These are phyloP conservation scores for Candida berthetii DNA, from an alignment of 805 yeast species.

Conservation along the genomic window DNA sequence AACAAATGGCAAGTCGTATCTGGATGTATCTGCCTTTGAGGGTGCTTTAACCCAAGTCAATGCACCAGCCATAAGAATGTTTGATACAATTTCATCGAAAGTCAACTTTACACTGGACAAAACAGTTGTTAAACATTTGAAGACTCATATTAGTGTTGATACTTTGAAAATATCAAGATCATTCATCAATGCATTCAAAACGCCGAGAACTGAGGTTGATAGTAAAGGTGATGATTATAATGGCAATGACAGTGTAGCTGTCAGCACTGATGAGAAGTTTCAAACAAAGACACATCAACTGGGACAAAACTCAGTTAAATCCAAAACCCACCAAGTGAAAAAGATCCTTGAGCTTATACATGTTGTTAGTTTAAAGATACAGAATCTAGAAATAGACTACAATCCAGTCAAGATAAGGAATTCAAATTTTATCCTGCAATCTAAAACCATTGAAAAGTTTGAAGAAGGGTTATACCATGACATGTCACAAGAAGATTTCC, in stretches of 20 bases:
- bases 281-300: too few relatives aligned
- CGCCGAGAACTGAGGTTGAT: background rate
- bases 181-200: background rate
- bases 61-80: background rate
- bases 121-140: background rate
- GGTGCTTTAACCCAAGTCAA: background rate
- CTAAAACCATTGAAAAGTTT: background rate
- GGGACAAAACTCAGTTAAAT: background rate
- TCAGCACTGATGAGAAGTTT: too few relatives aligned
- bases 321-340: background rate
- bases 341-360: background rate
- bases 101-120: background rate
- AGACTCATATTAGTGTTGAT: background rate
- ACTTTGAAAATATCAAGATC: background rate
- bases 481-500: background rate
- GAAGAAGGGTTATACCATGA: constrained; percentile 1
- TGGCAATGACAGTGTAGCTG: too few relatives aligned
- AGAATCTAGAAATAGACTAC: background rate
- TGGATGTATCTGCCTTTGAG: background rate
- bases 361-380: background rate
- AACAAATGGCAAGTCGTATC: background rate
- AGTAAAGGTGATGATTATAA: background rate
- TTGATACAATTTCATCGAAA: background rate
- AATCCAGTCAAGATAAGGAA: background rate
- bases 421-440: background rate